A percentile compares a stretch with the other conserved stretches of the same genome.
phyloP scores from a whole-genome alignment of 345 rosid genomes.

The Heritiera fomes region DNA sequence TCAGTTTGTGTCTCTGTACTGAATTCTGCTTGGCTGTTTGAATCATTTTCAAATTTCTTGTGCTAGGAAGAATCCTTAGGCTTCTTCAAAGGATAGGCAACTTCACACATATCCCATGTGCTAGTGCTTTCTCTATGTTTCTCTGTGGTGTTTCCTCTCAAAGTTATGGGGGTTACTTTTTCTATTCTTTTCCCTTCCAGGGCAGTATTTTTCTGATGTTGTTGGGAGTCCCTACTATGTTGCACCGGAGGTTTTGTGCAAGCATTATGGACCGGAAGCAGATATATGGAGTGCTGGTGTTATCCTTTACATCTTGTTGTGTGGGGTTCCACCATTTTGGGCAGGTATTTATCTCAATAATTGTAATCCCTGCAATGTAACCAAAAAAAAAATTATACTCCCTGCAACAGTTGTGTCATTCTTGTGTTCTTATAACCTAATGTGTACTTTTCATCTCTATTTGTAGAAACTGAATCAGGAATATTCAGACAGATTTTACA shows the following conservation, averaged over 20 bases:
- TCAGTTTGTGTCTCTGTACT: not conserved
- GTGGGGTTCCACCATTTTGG: constrained; percentile 98
- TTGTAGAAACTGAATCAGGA: constrained; percentile 91
- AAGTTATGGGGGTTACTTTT: constrained; percentile 8
- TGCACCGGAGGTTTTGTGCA: constrained; percentile 92
- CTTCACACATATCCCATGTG: not conserved
- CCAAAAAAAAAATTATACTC: not conserved
- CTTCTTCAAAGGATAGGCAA: constrained; percentile 4
- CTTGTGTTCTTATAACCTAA: not conserved
- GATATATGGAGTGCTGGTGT: constrained; percentile 99
- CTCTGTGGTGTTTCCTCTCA: not conserved
- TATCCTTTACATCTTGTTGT: constrained; percentile 86
- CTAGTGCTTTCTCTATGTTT: constrained; percentile 15
- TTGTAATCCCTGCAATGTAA: not conserved
- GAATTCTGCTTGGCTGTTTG: not conserved
- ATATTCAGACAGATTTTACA: constrained; percentile 86
- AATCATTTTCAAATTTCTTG: not conserved
- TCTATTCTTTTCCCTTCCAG: constrained; percentile 38
- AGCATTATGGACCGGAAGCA: constrained; percentile 84
- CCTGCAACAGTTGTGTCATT: not conserved
- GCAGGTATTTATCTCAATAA: constrained; percentile 51
- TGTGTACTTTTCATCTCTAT: constrained; percentile 3
- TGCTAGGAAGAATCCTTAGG: not conserved
- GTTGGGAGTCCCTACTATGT: constrained; percentile 99
- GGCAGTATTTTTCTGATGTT: constrained; percentile 77